Conservation (phyloP, 73 alveolate species). For the Paramecium sexaurelia region DNA sequence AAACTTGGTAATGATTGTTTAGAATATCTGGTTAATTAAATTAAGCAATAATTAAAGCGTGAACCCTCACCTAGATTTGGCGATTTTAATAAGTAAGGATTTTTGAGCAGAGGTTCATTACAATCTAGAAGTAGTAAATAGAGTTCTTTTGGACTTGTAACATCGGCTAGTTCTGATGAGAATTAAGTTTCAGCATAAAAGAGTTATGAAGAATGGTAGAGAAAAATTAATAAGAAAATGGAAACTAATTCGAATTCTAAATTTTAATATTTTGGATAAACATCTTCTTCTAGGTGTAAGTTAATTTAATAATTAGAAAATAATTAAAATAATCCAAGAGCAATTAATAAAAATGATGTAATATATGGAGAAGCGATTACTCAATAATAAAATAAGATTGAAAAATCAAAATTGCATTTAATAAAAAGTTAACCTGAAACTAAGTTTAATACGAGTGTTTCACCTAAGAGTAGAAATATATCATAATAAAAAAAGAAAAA, state of each 20-base stretch:
- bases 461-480: not conserved
- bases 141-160: not conserved
- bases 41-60: not conserved
- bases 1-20: not conserved
- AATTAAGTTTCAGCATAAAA: not conserved
- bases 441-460: not conserved
- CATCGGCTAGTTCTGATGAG: not conserved
- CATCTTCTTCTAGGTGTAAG: not conserved
- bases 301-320: not conserved
- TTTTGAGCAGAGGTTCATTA: not conserved
- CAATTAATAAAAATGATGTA: not conserved
- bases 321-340: not conserved
- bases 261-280: not conserved
- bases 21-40: not conserved
- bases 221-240: not conserved
- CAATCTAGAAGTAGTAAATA: not conserved
- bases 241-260: not conserved
- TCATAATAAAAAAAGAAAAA: not conserved
- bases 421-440: not conserved
- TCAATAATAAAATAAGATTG: not conserved
- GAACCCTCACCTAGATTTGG: conserved; percentile 26
- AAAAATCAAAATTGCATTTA: not conserved
- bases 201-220: conserved; percentile 4
- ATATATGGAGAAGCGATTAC: not conserved
- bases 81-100: not conserved